Percentiles rank a stretch among this genome's conserved stretches.
Conservation (phyloP, 176 grass and related monocot genomes). For the Ensete glaucum region DNA sequence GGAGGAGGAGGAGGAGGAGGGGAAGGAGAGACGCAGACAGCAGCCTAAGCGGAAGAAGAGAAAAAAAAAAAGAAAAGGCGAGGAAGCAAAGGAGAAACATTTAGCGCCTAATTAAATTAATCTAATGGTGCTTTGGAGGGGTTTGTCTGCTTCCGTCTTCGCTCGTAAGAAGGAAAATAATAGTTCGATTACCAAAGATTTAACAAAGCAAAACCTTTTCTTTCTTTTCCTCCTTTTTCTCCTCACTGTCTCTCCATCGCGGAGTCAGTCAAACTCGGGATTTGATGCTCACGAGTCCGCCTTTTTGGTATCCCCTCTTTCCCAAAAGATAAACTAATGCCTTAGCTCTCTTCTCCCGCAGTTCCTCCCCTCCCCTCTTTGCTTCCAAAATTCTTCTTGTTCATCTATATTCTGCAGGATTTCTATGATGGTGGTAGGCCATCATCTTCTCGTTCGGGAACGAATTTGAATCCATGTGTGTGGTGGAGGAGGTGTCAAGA, state of each 20-base stretch:
- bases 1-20: background rate
- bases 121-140: background rate
- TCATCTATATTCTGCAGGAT: too few relatives aligned
- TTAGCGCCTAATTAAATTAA: background rate
- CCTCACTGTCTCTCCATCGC: conserved; percentile 30
- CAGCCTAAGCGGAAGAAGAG: background rate
- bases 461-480: too few relatives aligned
- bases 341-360: too few relatives aligned
- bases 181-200: background rate
- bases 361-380: too few relatives aligned
- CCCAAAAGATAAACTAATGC: background rate
- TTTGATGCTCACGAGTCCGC: conserved; percentile 61
- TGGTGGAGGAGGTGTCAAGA: too few relatives aligned
- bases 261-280: conserved; percentile 57
- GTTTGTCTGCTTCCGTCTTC: background rate
- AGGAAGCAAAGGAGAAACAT: background rate
- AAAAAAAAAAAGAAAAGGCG: background rate
- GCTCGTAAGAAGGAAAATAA: background rate
- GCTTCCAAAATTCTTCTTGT: too few relatives aligned
- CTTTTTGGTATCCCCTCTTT: conserved; percentile 27
- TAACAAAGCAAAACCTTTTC: conserved; percentile 3
- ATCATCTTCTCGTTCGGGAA: too few relatives aligned
- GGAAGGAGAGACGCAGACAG: background rate
- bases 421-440: too few relatives aligned
- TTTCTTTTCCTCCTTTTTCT: background rate